These are phyloP conservation scores for Posidonia oceanica DNA, from an alignment of 116 monocot genomes.

Conservation along the genomic window DNA sequence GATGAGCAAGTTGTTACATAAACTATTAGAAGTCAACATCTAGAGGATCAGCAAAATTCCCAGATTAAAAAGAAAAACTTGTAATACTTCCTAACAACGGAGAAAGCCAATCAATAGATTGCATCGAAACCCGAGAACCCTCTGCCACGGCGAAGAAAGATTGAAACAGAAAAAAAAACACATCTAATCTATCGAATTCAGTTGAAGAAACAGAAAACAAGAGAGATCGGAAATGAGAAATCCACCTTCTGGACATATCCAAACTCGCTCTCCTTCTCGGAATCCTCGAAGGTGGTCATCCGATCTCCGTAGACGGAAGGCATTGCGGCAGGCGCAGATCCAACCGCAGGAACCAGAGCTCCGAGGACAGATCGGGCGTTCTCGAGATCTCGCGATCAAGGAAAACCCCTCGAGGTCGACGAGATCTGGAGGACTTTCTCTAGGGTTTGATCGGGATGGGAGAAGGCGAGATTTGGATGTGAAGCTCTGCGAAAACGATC, in stretches of 20 bases:
- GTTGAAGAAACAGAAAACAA: not conserved
- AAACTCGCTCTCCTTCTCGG: slow-evolving; percentile 99
- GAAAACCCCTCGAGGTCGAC: not conserved
- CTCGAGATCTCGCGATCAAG: not conserved
- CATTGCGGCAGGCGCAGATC: slow-evolving; percentile 3
- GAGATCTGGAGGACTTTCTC: not conserved
- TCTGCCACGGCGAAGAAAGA: not conserved
- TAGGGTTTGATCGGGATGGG: not conserved
- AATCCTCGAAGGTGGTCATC: slow-evolving; percentile 92
- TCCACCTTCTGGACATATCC: slow-evolving; percentile 96
- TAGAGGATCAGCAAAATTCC: not conserved
- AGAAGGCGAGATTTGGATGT: too few relatives aligned
- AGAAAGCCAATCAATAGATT: not conserved
- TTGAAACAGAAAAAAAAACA: not conserved
- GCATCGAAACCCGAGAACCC: not conserved
- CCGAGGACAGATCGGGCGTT: not conserved
- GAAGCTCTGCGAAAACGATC: too few relatives aligned
- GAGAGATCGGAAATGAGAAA: not conserved
- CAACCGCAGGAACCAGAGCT: not conserved
- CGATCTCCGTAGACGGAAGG: slow-evolving; percentile 55
- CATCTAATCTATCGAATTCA: not conserved
- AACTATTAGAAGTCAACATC: too few relatives aligned
- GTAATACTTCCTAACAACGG: too few relatives aligned
- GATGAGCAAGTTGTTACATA: too few relatives aligned
- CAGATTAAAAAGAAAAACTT: not conserved